Evolutionary conservation across 352 stramenopile species (phyloP).

Genomic region (Globisporangium okanoganense): DNA sequence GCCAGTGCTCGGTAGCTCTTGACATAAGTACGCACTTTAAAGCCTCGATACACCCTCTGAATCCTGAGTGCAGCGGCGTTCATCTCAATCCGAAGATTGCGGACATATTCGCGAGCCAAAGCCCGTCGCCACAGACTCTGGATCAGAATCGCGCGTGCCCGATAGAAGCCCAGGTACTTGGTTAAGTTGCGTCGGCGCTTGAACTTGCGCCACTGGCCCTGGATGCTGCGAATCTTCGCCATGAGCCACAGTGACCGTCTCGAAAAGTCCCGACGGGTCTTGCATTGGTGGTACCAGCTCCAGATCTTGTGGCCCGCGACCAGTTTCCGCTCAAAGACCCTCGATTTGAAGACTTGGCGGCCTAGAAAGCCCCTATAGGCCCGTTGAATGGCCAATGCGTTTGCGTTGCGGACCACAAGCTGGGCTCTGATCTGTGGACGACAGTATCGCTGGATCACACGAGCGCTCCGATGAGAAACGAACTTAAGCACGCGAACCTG

Average conservation of each 20-base stretch:
- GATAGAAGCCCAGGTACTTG: slow-evolving; percentile 38
- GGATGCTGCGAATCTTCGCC: slow-evolving; percentile 45
- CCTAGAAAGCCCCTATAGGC: slow-evolving; percentile 40
- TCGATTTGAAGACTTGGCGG: slow-evolving; percentile 15
- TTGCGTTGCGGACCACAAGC: slow-evolving; percentile 23
- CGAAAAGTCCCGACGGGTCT: slow-evolving; percentile 28
- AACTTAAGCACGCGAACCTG: slow-evolving; percentile 27
- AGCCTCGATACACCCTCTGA: slow-evolving; percentile 40
- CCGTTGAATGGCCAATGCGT: slow-evolving; percentile 45
- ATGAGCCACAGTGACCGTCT: slow-evolving; percentile 41
- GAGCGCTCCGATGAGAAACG: slow-evolving; percentile 20
- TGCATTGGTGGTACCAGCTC: slow-evolving; percentile 49
- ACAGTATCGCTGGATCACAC: slow-evolving; percentile 44
- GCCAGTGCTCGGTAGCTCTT: slow-evolving; percentile 24
- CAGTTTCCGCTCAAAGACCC: slow-evolving; percentile 21
- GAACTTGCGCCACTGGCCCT: slow-evolving; percentile 57
- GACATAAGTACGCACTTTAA: slow-evolving; percentile 27
- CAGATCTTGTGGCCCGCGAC: slow-evolving; percentile 24
- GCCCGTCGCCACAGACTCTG: slow-evolving; percentile 46
- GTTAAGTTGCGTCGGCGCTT: slow-evolving; percentile 26
- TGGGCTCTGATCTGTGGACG: slow-evolving; percentile 24
- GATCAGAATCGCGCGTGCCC: slow-evolving; percentile 26
- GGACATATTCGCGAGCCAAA: slow-evolving; percentile 28
- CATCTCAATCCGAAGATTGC: slow-evolving; percentile 23
- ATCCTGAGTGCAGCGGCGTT: slow-evolving; percentile 29